phyloP scores from a whole-genome alignment of 805 yeast species.

The Zygosaccharomyces lentus region DNA sequence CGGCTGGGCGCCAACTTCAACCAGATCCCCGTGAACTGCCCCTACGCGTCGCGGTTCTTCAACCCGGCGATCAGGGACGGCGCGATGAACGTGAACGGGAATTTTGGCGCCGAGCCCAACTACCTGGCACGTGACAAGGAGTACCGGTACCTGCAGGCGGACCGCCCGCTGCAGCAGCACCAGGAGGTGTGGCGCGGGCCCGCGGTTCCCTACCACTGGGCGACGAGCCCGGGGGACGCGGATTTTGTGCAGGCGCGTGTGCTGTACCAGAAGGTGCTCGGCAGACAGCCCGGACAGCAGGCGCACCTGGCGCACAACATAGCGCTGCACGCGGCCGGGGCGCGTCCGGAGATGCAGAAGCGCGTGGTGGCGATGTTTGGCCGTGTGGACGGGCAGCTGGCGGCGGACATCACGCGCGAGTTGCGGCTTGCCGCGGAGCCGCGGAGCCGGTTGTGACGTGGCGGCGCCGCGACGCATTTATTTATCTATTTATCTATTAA shows the following conservation, averaged over 20 bases:
- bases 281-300: constrained; percentile 78
- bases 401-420: constrained; percentile 62
- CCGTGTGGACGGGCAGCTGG: constrained; percentile 67
- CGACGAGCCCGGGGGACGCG: constrained; percentile 50
- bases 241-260: constrained; percentile 77
- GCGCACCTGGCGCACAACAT: constrained; percentile 77
- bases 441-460: constrained; percentile 16
- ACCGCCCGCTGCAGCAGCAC: constrained; percentile 47
- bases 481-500: constrained; percentile 10
- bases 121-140: constrained; percentile 53
- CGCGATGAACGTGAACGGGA: constrained; percentile 62
- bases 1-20: constrained; percentile 69
- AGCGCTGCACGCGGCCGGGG: constrained; percentile 65
- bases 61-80: constrained; percentile 84
- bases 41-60: constrained; percentile 51
- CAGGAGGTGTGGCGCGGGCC: constrained; percentile 82
- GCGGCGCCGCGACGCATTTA: background rate
- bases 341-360: constrained; percentile 73
- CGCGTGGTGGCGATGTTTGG: constrained; percentile 71
- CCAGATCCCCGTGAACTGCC: constrained; percentile 89
- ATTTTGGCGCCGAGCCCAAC: constrained; percentile 74
- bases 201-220: constrained; percentile 86
- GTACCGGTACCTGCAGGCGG: constrained; percentile 30
- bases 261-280: constrained; percentile 69
- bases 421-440: constrained; percentile 25